Percentiles rank a stretch among this genome's conserved stretches.
These are phyloP conservation scores for Fraxinus paxiana DNA, from an alignment of 305 asterid genomes.

Conservation along the genomic window DNA sequence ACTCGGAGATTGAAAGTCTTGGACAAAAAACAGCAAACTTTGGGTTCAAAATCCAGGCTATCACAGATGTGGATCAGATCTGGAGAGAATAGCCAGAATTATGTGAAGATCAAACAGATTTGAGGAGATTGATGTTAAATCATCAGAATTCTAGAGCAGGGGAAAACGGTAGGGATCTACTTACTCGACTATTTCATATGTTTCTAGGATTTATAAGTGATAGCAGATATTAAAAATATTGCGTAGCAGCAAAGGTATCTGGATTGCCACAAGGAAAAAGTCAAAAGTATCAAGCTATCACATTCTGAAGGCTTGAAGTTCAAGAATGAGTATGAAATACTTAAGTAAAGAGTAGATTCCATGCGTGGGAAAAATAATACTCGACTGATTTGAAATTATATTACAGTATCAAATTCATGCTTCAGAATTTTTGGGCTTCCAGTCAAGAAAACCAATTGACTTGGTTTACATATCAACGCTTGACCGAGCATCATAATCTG, in stretches of 20 bases:
- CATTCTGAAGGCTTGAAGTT: background rate
- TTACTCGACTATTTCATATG: background rate
- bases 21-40: background rate
- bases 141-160: background rate
- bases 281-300: background rate
- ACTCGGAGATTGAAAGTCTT: background rate
- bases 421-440: background rate
- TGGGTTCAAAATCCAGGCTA: background rate
- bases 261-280: background rate
- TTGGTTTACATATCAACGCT: background rate
- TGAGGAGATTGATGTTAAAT: constrained; percentile 1
- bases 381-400: background rate
- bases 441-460: background rate
- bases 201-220: background rate
- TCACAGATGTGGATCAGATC: background rate
- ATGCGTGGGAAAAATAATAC: background rate
- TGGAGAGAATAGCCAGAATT: background rate
- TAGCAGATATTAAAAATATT: background rate
- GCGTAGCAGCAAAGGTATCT: background rate
- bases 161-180: background rate
- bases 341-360: background rate
- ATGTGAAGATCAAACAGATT: background rate
- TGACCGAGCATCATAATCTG: background rate
- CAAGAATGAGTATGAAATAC: background rate
- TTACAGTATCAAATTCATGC: background rate